Base-by-base conservation (phyloP, 1,139 yeast genomes). In the Ogataea hybrid region DNA sequence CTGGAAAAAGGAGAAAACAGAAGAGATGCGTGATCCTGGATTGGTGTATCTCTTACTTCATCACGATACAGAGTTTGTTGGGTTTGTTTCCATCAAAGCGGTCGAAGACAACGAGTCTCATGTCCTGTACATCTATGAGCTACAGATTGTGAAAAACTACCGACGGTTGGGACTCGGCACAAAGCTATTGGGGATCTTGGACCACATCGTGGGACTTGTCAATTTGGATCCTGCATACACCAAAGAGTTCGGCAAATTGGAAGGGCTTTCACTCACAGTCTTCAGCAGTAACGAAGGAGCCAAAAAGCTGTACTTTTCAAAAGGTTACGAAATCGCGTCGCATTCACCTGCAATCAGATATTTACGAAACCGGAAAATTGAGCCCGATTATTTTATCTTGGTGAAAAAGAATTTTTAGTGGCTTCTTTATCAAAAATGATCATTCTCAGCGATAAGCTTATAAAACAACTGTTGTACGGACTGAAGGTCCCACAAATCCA, bases 231-330 rank as follows among this genome's bases (percentile, higher is more conserved):
- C 16, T 6, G 25, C 11, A 1, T 51, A 57, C 35, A 38, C 39
- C 10, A 16, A 9, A 2, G 10, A 14, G 5, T 42, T 20, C 6
- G 50, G 39, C 11, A 22, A 22, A 9, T 12, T 63, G 10, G 48
- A 50, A 5, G 74, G 69, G 1, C 65, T 73, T 1, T 63, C 70
- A 14, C 57, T 79, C 32, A 77, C 83, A 1, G 83, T 77, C 0
- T 79, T 78, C 51, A 48, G 73, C 16, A 69, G 65, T n/a, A 79
- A 79, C 47, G 29, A 33, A 4, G 53, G 47, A 2, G 81, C 81
- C 0, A 48, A 64, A 17, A 41, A 53, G 0, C 75, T 81, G 75
- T 79, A 79, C 48, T 28, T 32, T 6, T 55, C 52, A 3, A 35
- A 66, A 34, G 77, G 77, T 0, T 79, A 75, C 51, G 32, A 29